phyloP scores from a whole-genome alignment of 495 filamentous ascomycete genomes.

The Podospora bellae-mahoneyi region DNA sequence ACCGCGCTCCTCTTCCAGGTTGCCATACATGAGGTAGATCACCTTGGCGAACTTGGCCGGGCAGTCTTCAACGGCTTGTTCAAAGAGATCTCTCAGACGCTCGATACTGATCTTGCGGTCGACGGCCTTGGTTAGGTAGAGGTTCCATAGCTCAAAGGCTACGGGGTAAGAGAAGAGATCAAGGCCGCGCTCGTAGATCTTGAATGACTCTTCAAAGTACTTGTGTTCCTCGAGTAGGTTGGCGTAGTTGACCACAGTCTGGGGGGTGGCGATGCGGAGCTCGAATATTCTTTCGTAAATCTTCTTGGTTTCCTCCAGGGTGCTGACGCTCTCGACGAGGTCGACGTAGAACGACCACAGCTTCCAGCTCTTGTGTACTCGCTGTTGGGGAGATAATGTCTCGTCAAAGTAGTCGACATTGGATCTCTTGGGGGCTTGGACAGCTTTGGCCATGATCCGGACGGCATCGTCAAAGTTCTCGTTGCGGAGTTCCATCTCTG shows the following conservation, averaged over 20 bases:
- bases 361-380: constrained; percentile 99
- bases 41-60: constrained; percentile 95
- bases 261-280: constrained; percentile 93
- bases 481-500: constrained; percentile 92
- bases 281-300: constrained; percentile 98
- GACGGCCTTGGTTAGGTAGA: constrained; percentile 95
- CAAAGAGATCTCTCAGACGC: constrained; percentile 89
- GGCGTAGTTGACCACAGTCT: constrained; percentile 98
- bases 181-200: constrained; percentile 92
- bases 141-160: constrained; percentile 97
- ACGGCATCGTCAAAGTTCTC: constrained; percentile 96
- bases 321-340: constrained; percentile 89
- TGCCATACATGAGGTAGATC: constrained; percentile 97
- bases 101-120: constrained; percentile 95
- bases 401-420: constrained; percentile 99
- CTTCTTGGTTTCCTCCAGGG: constrained; percentile 86
- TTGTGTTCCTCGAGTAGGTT: constrained; percentile 93
- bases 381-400: constrained; percentile 85
- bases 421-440: constrained; percentile 89
- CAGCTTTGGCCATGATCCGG: constrained; percentile 93
- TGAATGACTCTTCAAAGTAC: constrained; percentile 97
- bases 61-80: constrained; percentile 92
- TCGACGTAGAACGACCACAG: constrained; percentile 99
- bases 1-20: constrained; percentile 92
- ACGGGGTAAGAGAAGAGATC: constrained; percentile 97